phyloP scores from a whole-genome alignment of 306 rosid species.

The Rosa chinensis region DNA sequence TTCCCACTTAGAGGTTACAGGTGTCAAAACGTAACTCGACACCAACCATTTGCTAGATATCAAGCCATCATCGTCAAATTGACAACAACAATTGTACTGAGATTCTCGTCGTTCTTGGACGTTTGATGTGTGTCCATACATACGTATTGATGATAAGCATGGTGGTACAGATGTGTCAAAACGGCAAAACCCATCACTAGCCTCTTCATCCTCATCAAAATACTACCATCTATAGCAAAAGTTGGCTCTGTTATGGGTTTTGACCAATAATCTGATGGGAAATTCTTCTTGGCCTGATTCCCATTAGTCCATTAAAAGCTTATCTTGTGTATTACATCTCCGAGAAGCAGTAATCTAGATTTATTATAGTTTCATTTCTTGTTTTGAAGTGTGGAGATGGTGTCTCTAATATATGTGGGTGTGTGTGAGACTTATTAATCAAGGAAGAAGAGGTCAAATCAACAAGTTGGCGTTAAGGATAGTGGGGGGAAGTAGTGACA shows the following conservation, averaged over 20 bases:
- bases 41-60: slow-evolving; percentile 5
- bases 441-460: neutral
- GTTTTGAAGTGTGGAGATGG: neutral
- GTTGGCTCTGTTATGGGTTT: neutral
- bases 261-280: neutral
- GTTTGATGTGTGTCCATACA: neutral
- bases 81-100: slow-evolving; percentile 4
- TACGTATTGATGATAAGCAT: slow-evolving; percentile 6
- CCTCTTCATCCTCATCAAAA: neutral
- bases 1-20: neutral
- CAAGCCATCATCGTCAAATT: slow-evolving; percentile 1
- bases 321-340: neutral
- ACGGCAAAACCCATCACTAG: neutral
- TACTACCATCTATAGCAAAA: neutral
- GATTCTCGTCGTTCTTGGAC: neutral
- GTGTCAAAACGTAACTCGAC: neutral
- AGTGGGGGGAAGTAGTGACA: neutral
- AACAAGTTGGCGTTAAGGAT: slow-evolving; percentile 9
- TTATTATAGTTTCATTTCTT: neutral
- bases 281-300: neutral
- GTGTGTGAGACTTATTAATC: neutral
- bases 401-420: neutral
- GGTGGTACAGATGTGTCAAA: neutral
- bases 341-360: neutral
- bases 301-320: neutral